These are phyloP conservation scores for Tothia fuscella DNA, from an alignment of 2,329 filamentous ascomycete species.

Conservation along the genomic window DNA sequence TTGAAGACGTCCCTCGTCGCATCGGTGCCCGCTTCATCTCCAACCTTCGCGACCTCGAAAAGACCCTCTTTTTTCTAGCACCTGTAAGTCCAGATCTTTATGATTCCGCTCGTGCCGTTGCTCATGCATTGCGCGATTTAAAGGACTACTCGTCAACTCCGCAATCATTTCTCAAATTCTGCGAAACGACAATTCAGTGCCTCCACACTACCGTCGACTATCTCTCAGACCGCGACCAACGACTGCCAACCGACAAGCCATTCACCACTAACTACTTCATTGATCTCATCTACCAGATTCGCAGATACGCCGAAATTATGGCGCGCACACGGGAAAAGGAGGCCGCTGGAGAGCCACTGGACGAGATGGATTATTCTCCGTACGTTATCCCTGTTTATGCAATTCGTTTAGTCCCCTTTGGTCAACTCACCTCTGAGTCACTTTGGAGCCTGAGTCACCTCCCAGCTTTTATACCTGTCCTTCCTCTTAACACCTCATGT, in stretches of 20 bases:
- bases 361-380: conserved; percentile 40
- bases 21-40: conserved; percentile 78
- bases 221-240: conserved; percentile 76
- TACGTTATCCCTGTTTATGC: conserved; percentile 21
- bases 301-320: conserved; percentile 77
- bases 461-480: neutral
- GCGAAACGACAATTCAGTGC: conserved; percentile 79
- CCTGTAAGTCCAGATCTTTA: conserved; percentile 64
- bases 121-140: conserved; percentile 46
- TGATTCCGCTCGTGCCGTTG: conserved; percentile 49
- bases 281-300: conserved; percentile 88
- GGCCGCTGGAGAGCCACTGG: conserved; percentile 40
- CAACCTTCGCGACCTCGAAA: conserved; percentile 87
- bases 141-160: conserved; percentile 64
- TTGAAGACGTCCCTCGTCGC: conserved; percentile 65
- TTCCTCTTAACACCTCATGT: neutral
- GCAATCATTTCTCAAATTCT: conserved; percentile 74
- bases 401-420: neutral
- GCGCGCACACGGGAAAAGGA: conserved; percentile 59
- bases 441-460: conserved; percentile 9
- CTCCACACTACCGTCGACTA: conserved; percentile 81
- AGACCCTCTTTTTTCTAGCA: conserved; percentile 81
- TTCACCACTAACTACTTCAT: conserved; percentile 97
- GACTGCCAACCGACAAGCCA: conserved; percentile 70
- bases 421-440: conserved; percentile 2